These are phyloP conservation scores for Talaromyces albobiverticillius DNA, from an alignment of 2,329 filamentous ascomycete genomes.

Conservation along the genomic window DNA sequence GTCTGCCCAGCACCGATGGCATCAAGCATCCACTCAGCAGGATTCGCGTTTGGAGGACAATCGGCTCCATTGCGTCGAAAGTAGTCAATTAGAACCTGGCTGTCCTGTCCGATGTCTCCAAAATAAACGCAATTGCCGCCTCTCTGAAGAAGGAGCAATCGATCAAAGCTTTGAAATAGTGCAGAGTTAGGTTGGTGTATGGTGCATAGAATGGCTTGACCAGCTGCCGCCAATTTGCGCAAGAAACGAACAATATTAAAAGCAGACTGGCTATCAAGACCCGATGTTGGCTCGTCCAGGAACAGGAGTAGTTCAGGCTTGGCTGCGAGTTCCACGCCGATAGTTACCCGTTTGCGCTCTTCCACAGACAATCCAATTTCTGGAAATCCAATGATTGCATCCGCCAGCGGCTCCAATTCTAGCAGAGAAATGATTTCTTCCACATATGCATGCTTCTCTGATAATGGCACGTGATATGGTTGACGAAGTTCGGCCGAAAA, in stretches of 20 bases:
- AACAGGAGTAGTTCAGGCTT: slow-evolving; percentile 58
- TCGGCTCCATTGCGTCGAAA: slow-evolving; percentile 52
- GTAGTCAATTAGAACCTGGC: slow-evolving; percentile 49
- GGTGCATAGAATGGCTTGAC: slow-evolving; percentile 59
- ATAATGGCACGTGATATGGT: slow-evolving; percentile 54
- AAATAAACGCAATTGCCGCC: slow-evolving; percentile 56
- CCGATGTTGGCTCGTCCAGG: slow-evolving; percentile 61
- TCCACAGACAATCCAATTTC: slow-evolving; percentile 59
- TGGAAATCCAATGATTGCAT: slow-evolving; percentile 62
- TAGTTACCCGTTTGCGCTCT: slow-evolving; percentile 40
- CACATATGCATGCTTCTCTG: slow-evolving; percentile 64
- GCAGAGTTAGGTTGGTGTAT: slow-evolving; percentile 60
- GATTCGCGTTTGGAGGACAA: slow-evolving; percentile 51
- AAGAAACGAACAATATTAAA: slow-evolving; percentile 60
- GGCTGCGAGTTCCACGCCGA: slow-evolving; percentile 37
- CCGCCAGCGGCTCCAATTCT: slow-evolving; percentile 64
- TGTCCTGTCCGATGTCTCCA: slow-evolving; percentile 53
- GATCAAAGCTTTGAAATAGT: slow-evolving; percentile 58
- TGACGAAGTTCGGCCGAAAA: slow-evolving; percentile 65
- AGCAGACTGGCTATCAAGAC: slow-evolving; percentile 57
- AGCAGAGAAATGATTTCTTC: slow-evolving; percentile 64
- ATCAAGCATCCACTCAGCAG: slow-evolving; percentile 49
- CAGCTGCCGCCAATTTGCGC: slow-evolving; percentile 57
- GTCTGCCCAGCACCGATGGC: slow-evolving; percentile 73
- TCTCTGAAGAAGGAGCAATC: slow-evolving; percentile 52